Evolutionary conservation across 805 yeast species (phyloP).

Genomic region (Scheffersomyces ergatensis): DNA sequence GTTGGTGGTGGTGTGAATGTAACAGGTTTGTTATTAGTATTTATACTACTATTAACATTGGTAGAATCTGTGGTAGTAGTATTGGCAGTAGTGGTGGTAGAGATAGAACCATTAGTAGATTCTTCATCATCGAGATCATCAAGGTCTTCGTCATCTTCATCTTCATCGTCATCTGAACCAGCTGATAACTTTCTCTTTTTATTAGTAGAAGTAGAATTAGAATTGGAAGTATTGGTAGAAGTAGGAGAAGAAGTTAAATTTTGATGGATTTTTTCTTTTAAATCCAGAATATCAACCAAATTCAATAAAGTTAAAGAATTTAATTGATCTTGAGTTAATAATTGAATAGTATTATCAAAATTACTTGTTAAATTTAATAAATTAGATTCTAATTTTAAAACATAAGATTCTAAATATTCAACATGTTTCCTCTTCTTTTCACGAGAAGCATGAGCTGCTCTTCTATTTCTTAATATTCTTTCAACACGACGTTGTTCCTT

Average conservation of each 20-base stretch:
- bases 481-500: slow-evolving; percentile 95
- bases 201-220: slow-evolving; percentile 1
- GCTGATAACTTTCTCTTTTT: slow-evolving; percentile 13
- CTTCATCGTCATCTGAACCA: slow-evolving; percentile 2
- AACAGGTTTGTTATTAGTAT: neutral
- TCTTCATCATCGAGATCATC: slow-evolving; percentile 6
- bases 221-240: slow-evolving; percentile 2
- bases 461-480: slow-evolving; percentile 86
- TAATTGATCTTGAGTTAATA: slow-evolving; percentile 10
- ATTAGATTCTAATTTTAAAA: slow-evolving; percentile 40
- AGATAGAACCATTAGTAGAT: neutral
- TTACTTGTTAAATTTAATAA: slow-evolving; percentile 22
- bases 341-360: slow-evolving; percentile 14
- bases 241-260: slow-evolving; percentile 15
- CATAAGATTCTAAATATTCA: slow-evolving; percentile 73
- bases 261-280: slow-evolving; percentile 24
- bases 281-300: slow-evolving; percentile 17
- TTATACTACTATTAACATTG: neutral
- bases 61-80: neutral
- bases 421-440: slow-evolving; percentile 94
- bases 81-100: neutral
- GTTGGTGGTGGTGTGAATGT: neutral
- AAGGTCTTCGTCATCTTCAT: slow-evolving; percentile 3
- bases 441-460: slow-evolving; percentile 96
- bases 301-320: slow-evolving; percentile 5